Evolutionary conservation across 2,329 filamentous ascomycete species (phyloP).

Genomic region (Talaromyces sp.): DNA sequence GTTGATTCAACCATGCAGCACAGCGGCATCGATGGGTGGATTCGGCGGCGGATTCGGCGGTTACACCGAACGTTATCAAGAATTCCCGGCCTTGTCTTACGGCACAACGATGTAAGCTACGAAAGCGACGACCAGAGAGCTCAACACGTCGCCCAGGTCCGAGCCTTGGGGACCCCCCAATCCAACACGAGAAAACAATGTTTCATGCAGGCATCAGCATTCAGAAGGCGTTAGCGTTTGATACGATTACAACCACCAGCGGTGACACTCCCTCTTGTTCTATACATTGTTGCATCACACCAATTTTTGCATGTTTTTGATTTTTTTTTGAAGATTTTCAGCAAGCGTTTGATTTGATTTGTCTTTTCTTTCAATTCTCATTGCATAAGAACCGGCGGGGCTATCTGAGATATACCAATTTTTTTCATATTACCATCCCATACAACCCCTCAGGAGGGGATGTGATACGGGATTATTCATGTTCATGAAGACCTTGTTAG

Average conservation of each 20-base stretch:
- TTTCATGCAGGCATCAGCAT: slow-evolving; percentile 31
- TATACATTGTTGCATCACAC: slow-evolving; percentile 31
- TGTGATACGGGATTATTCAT: slow-evolving; percentile 32
- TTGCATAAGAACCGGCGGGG: slow-evolving; percentile 47
- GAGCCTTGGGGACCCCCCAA: neutral
- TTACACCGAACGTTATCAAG: slow-evolving; percentile 73
- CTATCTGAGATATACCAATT: slow-evolving; percentile 35
- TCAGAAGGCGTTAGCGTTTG: slow-evolving; percentile 47
- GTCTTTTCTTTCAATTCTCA: slow-evolving; percentile 31
- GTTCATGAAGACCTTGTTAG: slow-evolving; percentile 39
- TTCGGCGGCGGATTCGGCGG: slow-evolving; percentile 52
- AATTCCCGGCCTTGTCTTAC: slow-evolving; percentile 63
- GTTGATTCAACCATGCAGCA: slow-evolving; percentile 76
- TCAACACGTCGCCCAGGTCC: neutral
- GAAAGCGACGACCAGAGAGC: neutral
- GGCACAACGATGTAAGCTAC: slow-evolving; percentile 75
- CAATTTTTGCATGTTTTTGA: slow-evolving; percentile 35
- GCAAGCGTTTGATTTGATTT: slow-evolving; percentile 44
- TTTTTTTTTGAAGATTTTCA: slow-evolving; percentile 32
- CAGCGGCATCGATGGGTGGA: slow-evolving; percentile 66
- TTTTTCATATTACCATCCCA: slow-evolving; percentile 25
- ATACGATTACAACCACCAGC: slow-evolving; percentile 37
- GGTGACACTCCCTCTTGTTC: slow-evolving; percentile 37
- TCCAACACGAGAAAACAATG: slow-evolving; percentile 16
- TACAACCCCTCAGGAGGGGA: slow-evolving; percentile 24